phyloP scores from a whole-genome alignment of 2,329 filamentous ascomycete genomes.

The Alternaria solani region DNA sequence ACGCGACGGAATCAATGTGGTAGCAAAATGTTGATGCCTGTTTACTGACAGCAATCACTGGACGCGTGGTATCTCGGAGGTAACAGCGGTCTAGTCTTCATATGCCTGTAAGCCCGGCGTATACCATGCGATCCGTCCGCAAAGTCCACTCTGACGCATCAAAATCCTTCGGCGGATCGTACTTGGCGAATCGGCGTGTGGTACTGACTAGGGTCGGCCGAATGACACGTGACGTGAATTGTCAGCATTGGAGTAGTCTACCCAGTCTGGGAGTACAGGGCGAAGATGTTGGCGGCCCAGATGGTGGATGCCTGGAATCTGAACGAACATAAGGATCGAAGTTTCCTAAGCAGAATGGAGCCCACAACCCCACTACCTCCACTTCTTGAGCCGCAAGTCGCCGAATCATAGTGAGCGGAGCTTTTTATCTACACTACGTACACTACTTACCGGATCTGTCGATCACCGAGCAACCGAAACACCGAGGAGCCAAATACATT shows the following conservation, averaged over 20 bases:
- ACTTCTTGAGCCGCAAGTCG: neutral
- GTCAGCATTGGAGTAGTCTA: slow-evolving; percentile 3
- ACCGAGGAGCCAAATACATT: slow-evolving; percentile 10
- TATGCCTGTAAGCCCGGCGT: neutral
- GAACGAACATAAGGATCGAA: neutral
- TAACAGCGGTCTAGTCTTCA: neutral
- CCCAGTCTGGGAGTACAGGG: neutral
- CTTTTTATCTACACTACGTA: neutral
- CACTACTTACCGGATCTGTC: slow-evolving; percentile 11
- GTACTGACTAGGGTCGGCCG: slow-evolving; percentile 3
- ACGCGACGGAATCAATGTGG: neutral
- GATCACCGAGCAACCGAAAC: slow-evolving; percentile 14
- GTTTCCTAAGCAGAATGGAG: neutral
- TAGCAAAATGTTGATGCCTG: neutral
- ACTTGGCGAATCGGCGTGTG: neutral
- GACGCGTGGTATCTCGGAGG: neutral
- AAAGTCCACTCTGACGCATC: neutral
- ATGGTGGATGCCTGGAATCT: slow-evolving; percentile 1
- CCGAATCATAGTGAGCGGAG: slow-evolving; percentile 17
- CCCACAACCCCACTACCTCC: neutral
- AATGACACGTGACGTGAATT: neutral
- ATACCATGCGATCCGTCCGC: neutral
- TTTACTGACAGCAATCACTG: neutral
- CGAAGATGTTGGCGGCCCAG: neutral
- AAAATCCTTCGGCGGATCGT: neutral